These are phyloP conservation scores for Trichoderma reesei DNA, from an alignment of 495 filamentous ascomycete species.

Conservation along the genomic window DNA sequence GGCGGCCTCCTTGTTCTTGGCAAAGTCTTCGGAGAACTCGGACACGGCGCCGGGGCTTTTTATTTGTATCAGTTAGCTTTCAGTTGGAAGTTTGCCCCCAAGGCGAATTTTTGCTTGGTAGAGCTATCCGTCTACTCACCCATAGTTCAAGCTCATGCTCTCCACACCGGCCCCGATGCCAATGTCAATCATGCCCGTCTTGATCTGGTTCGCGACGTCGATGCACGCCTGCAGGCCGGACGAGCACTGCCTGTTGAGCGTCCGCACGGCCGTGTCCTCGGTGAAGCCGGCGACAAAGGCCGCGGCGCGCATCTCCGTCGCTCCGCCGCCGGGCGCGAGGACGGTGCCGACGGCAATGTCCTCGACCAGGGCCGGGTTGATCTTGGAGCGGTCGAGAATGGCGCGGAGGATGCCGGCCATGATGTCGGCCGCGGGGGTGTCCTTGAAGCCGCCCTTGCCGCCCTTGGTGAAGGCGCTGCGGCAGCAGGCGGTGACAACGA, in stretches of 20 bases:
- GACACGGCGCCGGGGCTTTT: constrained; percentile 70
- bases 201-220: constrained; percentile 87
- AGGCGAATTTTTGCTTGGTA: too few relatives aligned
- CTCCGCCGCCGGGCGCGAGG: constrained; percentile 84
- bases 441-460: constrained; percentile 90
- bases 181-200: constrained; percentile 84
- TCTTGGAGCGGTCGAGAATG: constrained; percentile 71
- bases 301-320: constrained; percentile 93
- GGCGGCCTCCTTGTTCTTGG: constrained; percentile 69
- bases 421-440: constrained; percentile 77
- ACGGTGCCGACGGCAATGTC: constrained; percentile 91
- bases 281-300: constrained; percentile 88
- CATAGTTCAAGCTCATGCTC: constrained; percentile 90
- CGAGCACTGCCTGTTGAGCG: constrained; percentile 85
- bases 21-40: constrained; percentile 89
- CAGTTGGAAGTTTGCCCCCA: too few relatives aligned
- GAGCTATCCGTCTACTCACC: too few relatives aligned
- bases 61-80: constrained; percentile 15
- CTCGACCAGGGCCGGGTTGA: constrained; percentile 76
- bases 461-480: constrained; percentile 88
- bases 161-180: constrained; percentile 96
- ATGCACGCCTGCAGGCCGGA: constrained; percentile 82
- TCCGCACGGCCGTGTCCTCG: constrained; percentile 68
- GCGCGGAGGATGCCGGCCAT: constrained; percentile 74
- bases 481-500: constrained; percentile 88